These are phyloP conservation scores for Hanseniaspora hatyaiensis DNA, from an alignment of 805 yeast species.

Conservation along the genomic window DNA sequence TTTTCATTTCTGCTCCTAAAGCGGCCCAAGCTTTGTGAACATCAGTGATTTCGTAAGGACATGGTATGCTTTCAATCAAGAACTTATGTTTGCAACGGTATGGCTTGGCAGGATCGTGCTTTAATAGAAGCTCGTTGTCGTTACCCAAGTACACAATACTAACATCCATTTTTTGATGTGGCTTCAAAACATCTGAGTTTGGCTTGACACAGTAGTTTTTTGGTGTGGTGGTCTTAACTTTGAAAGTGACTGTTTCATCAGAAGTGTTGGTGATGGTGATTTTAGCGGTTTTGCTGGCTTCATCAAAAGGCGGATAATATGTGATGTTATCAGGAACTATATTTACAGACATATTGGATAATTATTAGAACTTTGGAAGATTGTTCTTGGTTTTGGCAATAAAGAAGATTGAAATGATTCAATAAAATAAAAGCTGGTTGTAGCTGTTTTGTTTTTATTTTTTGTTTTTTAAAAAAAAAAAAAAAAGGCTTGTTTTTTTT, in stretches of 20 bases:
- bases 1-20: slow-evolving; percentile 49
- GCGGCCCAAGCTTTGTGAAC: slow-evolving; percentile 68
- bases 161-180: slow-evolving; percentile 63
- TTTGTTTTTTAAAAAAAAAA: too few relatives aligned
- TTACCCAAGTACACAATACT: slow-evolving; percentile 79
- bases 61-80: slow-evolving; percentile 74
- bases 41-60: slow-evolving; percentile 46
- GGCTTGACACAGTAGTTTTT: slow-evolving; percentile 93
- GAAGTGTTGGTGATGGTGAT: slow-evolving; percentile 46
- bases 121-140: slow-evolving; percentile 38
- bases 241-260: slow-evolving; percentile 61
- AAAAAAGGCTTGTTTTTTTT: too few relatives aligned
- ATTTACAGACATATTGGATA: slow-evolving; percentile 34
- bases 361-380: neutral
- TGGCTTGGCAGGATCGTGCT: slow-evolving; percentile 37
- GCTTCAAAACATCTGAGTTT: slow-evolving; percentile 67
- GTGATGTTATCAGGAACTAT: slow-evolving; percentile 63
- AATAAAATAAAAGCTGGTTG: neutral
- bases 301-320: slow-evolving; percentile 68
- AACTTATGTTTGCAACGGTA: slow-evolving; percentile 85
- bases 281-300: slow-evolving; percentile 48
- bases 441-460: too few relatives aligned
- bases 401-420: too few relatives aligned
- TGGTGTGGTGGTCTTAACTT: slow-evolving; percentile 97
- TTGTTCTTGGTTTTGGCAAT: neutral